Evolutionary conservation across 805 yeast species (phyloP).

Genomic region (Starmerella tilneyi): DNA sequence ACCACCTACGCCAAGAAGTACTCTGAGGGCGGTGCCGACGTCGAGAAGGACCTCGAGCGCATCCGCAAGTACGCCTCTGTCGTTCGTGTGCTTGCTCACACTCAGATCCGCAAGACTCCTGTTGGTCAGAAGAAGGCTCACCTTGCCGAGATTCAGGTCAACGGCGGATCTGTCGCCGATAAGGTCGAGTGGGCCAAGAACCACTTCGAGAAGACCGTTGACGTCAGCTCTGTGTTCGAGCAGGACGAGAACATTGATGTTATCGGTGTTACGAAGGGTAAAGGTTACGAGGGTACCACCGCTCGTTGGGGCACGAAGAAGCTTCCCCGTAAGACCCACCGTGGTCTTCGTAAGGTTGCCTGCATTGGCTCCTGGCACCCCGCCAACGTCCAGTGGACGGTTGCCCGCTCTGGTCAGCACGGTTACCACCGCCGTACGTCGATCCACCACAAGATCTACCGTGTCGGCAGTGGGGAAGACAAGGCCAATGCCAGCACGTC

Average conservation of each 20-base stretch:
- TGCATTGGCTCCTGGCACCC: constrained; percentile 99
- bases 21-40: constrained; percentile 78
- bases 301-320: constrained; percentile 99
- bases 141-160: constrained; percentile 97
- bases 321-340: constrained; percentile 99
- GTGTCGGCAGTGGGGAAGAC: constrained; percentile 94
- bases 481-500: constrained; percentile 91
- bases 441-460: constrained; percentile 99
- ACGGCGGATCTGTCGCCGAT: constrained; percentile 98
- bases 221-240: constrained; percentile 93
- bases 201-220: constrained; percentile 97
- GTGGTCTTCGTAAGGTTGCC: constrained; percentile 99
- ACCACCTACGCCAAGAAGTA: constrained; percentile 99
- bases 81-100: constrained; percentile 98
- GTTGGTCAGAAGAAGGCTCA: constrained; percentile 99
- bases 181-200: constrained; percentile 98
- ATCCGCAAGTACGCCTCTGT: constrained; percentile 96
- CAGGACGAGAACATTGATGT: constrained; percentile 98
- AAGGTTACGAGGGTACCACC: constrained; percentile 99
- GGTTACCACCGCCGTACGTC: constrained; percentile 99
- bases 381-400: constrained; percentile 98
- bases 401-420: constrained; percentile 99
- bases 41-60: constrained; percentile 96
- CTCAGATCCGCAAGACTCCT: constrained; percentile 99
- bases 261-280: constrained; percentile 99